These are phyloP conservation scores for Syzygium jambos DNA, from an alignment of 345 rosid species.

Conservation along the genomic window DNA sequence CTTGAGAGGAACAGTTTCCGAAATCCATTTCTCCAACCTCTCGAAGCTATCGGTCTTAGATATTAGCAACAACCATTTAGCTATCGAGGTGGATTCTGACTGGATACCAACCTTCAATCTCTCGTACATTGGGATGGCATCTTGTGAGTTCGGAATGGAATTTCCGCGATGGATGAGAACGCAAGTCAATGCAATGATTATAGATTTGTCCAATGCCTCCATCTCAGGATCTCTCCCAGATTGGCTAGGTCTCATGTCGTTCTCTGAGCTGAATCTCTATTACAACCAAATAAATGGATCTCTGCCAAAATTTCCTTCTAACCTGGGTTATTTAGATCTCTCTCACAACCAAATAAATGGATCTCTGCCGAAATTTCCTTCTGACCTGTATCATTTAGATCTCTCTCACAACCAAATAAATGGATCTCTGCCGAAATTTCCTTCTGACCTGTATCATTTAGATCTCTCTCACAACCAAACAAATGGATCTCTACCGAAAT, in stretches of 20 bases:
- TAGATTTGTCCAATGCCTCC: neutral
- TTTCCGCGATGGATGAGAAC: neutral
- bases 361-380: neutral
- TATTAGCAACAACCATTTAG: neutral
- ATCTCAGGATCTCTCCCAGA: neutral
- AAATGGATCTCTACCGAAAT: too few relatives aligned
- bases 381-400: neutral
- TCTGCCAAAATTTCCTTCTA: neutral
- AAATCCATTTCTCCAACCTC: neutral
- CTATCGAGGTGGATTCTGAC: neutral
- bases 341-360: neutral
- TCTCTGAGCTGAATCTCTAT: neutral
- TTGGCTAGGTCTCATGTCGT: neutral
- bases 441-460: too few relatives aligned
- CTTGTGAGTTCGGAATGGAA: neutral
- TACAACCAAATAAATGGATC: neutral
- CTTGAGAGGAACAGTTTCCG: neutral
- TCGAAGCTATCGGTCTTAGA: neutral
- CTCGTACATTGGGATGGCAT: accelerated
- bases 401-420: too few relatives aligned
- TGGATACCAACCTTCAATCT: neutral
- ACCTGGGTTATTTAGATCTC: too few relatives aligned
- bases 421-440: too few relatives aligned
- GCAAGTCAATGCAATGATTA: accelerated
- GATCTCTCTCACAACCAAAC: neutral